These are phyloP conservation scores for Agarophyton chilense DNA, from an alignment of 23 red algal genomes.

Conservation along the genomic window DNA sequence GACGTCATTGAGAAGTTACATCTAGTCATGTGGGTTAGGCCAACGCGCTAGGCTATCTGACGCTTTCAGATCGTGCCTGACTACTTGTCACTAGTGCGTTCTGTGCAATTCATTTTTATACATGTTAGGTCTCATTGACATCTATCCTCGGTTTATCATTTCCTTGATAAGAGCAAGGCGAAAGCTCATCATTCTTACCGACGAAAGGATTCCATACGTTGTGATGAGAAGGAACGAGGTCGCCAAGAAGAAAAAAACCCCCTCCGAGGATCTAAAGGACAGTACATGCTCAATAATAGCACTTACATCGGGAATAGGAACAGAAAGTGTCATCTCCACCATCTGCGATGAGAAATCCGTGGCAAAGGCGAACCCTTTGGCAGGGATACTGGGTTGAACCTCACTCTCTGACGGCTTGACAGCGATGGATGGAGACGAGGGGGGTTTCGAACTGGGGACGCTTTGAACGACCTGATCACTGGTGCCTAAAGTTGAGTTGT, in stretches of 20 bases:
- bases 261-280: neutral
- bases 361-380: constrained; percentile 1
- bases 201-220: constrained; percentile 7
- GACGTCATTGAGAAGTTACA: too few species aligned
- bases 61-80: too few species aligned
- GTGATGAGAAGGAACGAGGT: constrained; percentile 7
- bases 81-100: neutral
- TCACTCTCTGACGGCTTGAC: neutral
- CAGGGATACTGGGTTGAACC: neutral
- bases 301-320: constrained; percentile 10
- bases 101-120: neutral
- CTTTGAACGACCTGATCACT: neutral
- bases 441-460: neutral
- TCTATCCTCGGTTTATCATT: neutral
- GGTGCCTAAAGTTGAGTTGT: neutral
- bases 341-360: constrained; percentile 10
- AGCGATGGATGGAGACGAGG: neutral
- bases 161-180: constrained; percentile 22
- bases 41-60: too few species aligned
- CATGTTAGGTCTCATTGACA: neutral
- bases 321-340: constrained; percentile 17
- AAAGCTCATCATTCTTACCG: constrained; percentile 24
- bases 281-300: neutral
- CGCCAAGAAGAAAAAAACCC: constrained; percentile 2
- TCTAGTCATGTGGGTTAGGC: too few species aligned